phyloP scores from a whole-genome alignment of 345 rosid species.

The Syzygium jambos region DNA sequence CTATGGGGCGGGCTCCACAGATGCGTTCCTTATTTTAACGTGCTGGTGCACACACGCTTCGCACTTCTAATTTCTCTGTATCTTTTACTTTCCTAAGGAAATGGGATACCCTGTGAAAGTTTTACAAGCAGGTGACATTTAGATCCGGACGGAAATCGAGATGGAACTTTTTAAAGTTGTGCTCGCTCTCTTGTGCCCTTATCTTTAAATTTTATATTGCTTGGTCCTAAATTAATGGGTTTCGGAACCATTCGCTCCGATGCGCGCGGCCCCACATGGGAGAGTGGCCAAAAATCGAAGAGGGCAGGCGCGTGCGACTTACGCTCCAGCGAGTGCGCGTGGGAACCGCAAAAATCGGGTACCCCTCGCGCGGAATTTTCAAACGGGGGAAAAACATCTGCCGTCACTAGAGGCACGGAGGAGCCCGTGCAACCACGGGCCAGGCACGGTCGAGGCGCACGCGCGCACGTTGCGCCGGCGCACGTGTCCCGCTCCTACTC shows the following conservation, averaged over 20 bases:
- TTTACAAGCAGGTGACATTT: too few species aligned
- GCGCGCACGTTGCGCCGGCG: background rate
- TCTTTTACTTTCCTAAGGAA: too few species aligned
- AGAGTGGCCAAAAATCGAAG: background rate
- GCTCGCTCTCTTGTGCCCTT: background rate
- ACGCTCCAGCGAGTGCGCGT: background rate
- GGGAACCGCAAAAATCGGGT: background rate
- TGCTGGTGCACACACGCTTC: too few species aligned
- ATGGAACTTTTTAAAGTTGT: too few species aligned
- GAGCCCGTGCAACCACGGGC: slow-evolving; percentile 24
- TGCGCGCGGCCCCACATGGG: background rate
- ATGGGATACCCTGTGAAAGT: too few species aligned
- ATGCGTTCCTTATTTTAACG: too few species aligned
- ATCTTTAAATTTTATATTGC: background rate
- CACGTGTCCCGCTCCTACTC: background rate
- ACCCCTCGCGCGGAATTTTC: background rate
- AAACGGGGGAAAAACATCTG: background rate
- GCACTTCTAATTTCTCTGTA: too few species aligned
- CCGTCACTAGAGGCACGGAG: background rate
- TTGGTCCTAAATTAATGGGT: background rate
- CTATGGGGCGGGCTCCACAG: too few species aligned
- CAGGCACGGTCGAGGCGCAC: slow-evolving; percentile 7
- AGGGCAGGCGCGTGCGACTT: background rate
- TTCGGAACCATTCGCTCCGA: background rate
- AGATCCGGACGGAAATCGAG: too few species aligned